Evolutionary conservation across 2,329 filamentous ascomycete species (phyloP).

Genomic region (Dendrostoma leiphaemia): DNA sequence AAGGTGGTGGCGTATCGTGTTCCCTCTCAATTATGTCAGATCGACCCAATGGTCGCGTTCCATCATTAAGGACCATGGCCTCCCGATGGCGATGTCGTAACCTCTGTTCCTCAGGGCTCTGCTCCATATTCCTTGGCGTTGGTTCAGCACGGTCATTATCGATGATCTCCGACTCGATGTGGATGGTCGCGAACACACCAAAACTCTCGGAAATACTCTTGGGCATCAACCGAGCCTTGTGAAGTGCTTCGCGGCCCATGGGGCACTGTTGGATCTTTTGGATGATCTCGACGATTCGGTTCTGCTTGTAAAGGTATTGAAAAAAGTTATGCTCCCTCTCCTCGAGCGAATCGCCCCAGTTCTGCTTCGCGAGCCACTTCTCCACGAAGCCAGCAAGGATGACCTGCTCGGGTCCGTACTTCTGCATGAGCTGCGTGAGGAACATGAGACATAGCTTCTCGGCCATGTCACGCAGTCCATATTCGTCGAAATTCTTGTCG

Average conservation of each 20-base stretch:
- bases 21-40: slow-evolving; percentile 76
- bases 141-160: slow-evolving; percentile 26
- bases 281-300: slow-evolving; percentile 53
- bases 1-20: slow-evolving; percentile 35
- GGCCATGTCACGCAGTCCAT: slow-evolving; percentile 58
- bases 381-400: slow-evolving; percentile 65
- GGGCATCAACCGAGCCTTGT: slow-evolving; percentile 46
- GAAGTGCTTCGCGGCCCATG: slow-evolving; percentile 51
- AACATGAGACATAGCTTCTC: slow-evolving; percentile 62
- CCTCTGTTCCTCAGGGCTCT: slow-evolving; percentile 66
- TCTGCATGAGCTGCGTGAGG: slow-evolving; percentile 56
- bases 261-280: slow-evolving; percentile 45
- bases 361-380: slow-evolving; percentile 72
- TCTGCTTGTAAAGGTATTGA: slow-evolving; percentile 50
- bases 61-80: slow-evolving; percentile 88
- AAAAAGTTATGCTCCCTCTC: slow-evolving; percentile 54
- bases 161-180: slow-evolving; percentile 18
- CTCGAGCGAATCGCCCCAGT: slow-evolving; percentile 59
- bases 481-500: slow-evolving; percentile 61
- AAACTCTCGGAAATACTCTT: slow-evolving; percentile 27
- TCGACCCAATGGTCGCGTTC: slow-evolving; percentile 69
- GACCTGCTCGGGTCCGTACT: slow-evolving; percentile 55
- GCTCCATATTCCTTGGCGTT: slow-evolving; percentile 43
- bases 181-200: slow-evolving; percentile 18
- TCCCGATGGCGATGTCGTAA: slow-evolving; percentile 75